These are phyloP conservation scores for Rhodosporidiobolus odoratus DNA, from an alignment of 768 basidiomycete species.

Conservation along the genomic window DNA sequence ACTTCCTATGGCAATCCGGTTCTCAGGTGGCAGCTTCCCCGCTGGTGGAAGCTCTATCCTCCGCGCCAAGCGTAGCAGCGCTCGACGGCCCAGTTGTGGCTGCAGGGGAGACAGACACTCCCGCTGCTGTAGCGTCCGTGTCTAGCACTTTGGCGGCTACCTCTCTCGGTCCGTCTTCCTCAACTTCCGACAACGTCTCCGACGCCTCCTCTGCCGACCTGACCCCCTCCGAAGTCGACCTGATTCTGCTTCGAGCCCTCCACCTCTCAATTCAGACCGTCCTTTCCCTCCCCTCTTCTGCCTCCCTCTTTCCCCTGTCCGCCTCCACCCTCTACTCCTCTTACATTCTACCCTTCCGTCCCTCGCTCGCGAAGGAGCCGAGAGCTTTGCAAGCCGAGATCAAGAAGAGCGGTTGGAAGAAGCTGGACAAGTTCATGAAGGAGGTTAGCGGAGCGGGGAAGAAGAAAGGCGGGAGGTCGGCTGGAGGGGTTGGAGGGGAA, in stretches of 20 bases:
- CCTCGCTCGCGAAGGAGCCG: neutral
- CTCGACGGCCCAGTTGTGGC: too few relatives aligned
- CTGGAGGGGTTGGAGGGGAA: neutral
- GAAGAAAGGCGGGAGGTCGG: neutral
- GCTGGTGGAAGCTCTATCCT: too few relatives aligned
- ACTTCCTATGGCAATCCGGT: conserved; percentile 26
- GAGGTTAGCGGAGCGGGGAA: neutral
- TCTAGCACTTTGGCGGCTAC: too few relatives aligned
- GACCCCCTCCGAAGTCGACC: conserved; percentile 19
- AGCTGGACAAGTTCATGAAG: conserved; percentile 27
- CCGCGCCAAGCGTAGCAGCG: too few relatives aligned
- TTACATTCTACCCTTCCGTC: conserved; percentile 29
- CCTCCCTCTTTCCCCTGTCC: conserved; percentile 25
- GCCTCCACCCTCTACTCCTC: conserved; percentile 30
- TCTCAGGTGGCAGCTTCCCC: neutral
- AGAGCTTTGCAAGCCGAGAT: conserved; percentile 1
- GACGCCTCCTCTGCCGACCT: neutral
- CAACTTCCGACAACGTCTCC: neutral
- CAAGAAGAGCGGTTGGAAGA: conserved; percentile 29
- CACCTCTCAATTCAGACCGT: conserved; percentile 12
- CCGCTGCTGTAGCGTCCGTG: neutral
- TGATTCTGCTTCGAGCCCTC: conserved; percentile 13
- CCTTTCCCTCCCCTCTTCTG: neutral
- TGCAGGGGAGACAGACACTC: too few relatives aligned
- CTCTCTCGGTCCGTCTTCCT: neutral